These are phyloP conservation scores for Fraxinus greggii DNA, from an alignment of 305 asterid genomes.

Conservation along the genomic window DNA sequence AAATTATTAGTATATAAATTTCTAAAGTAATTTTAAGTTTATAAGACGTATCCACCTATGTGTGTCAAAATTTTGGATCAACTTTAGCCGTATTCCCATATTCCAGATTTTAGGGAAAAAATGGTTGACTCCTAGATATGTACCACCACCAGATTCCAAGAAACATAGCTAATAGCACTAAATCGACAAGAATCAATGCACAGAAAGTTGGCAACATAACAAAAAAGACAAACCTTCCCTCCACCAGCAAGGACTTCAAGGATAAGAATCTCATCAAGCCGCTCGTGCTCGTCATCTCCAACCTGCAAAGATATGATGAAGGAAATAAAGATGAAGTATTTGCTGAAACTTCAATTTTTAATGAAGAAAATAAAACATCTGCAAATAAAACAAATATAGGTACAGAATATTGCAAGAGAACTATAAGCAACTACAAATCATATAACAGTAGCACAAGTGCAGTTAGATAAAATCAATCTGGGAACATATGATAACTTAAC, in stretches of 20 bases:
- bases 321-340: constrained; percentile 9
- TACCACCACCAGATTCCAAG: not conserved
- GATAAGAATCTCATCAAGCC: constrained; percentile 59
- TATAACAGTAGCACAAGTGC: constrained; percentile 15
- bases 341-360: constrained; percentile 5
- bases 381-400: constrained; percentile 13
- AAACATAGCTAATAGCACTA: not conserved
- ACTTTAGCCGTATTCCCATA: not conserved
- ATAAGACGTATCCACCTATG: not conserved
- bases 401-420: constrained; percentile 10
- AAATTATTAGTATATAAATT: not conserved
- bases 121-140: not conserved
- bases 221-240: constrained; percentile 73
- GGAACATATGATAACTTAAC: constrained; percentile 38
- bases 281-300: constrained; percentile 53
- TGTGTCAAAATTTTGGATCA: not conserved
- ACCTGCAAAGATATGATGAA: constrained; percentile 46
- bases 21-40: not conserved
- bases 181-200: constrained; percentile 3
- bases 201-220: constrained; percentile 20
- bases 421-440: constrained; percentile 16
- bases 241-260: constrained; percentile 91
- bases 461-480: constrained; percentile 12
- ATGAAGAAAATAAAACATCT: constrained; percentile 10
- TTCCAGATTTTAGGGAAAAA: not conserved